These are phyloP conservation scores for Diophrys appendiculata DNA, from an alignment of 73 alveolate species.

Conservation along the genomic window DNA sequence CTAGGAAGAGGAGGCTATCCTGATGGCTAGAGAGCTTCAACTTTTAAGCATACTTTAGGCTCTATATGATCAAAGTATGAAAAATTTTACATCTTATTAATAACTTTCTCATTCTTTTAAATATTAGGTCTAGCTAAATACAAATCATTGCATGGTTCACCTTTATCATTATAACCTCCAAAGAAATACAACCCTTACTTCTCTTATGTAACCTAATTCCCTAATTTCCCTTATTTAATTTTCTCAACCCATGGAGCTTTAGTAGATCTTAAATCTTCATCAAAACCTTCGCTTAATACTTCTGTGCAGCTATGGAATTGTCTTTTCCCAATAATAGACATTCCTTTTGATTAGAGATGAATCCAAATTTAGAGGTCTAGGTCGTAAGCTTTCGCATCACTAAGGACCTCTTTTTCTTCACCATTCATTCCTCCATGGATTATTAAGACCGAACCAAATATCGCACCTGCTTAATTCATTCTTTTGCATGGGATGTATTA, in stretches of 20 bases:
- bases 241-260: neutral
- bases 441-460: slow-evolving; percentile 32
- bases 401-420: slow-evolving; percentile 28
- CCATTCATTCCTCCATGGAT: slow-evolving; percentile 52
- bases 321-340: neutral
- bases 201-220: neutral
- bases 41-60: slow-evolving; percentile 7
- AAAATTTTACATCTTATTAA: neutral
- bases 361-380: slow-evolving; percentile 24
- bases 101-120: slow-evolving; percentile 11
- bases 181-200: slow-evolving; percentile 33
- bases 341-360: neutral
- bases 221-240: slow-evolving; percentile 3
- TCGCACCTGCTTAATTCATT: slow-evolving; percentile 19
- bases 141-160: slow-evolving; percentile 29
- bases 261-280: neutral
- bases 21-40: slow-evolving; percentile 9
- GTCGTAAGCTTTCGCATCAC: slow-evolving; percentile 32
- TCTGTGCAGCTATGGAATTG: neutral
- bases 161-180: slow-evolving; percentile 37
- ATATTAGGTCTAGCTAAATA: slow-evolving; percentile 24
- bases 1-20: slow-evolving; percentile 49
- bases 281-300: neutral
- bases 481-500: slow-evolving; percentile 33
- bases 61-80: slow-evolving; percentile 10